Percentiles rank a stretch among this genome's conserved stretches.
Conservation (phyloP, 164 flowering plant genomes). For the Piper longum region DNA sequence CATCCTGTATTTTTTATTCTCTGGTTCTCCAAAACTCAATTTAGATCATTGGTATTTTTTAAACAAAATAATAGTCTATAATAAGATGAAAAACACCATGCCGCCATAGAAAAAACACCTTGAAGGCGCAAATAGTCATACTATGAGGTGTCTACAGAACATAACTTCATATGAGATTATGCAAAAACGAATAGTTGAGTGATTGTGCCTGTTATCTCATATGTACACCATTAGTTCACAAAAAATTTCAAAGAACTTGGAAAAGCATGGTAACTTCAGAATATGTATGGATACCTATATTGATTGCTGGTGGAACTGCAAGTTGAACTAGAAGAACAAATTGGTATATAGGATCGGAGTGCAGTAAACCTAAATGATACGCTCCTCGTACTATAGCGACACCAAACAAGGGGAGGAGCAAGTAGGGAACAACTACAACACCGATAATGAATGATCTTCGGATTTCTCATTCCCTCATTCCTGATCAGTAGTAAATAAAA, state of each 20-base stretch:
- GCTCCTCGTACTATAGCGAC: constrained; percentile 41
- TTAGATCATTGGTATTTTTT: no score
- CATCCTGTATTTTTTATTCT: no score
- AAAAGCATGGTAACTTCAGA: neutral
- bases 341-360: constrained; percentile 37
- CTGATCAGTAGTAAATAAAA: constrained; percentile 15
- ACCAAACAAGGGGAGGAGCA: constrained; percentile 44
- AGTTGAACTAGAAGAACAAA: constrained; percentile 55
- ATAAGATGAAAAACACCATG: no score
- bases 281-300: constrained; percentile 22
- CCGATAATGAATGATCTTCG: constrained; percentile 26
- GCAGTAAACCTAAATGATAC: constrained; percentile 26
- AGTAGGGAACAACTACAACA: constrained; percentile 34
- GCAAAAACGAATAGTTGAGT: no score
- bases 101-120: no score
- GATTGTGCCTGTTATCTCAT: no score
- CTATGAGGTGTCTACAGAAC: no score
- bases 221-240: no score
- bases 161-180: no score
- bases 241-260: neutral
- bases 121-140: no score
- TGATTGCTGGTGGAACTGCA: constrained; percentile 74
- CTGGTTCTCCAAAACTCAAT: no score
- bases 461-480: constrained; percentile 28
- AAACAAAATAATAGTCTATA: no score